These are phyloP conservation scores for Cercospora sp. DNA, from an alignment of 2,329 filamentous ascomycete genomes.

Conservation along the genomic window DNA sequence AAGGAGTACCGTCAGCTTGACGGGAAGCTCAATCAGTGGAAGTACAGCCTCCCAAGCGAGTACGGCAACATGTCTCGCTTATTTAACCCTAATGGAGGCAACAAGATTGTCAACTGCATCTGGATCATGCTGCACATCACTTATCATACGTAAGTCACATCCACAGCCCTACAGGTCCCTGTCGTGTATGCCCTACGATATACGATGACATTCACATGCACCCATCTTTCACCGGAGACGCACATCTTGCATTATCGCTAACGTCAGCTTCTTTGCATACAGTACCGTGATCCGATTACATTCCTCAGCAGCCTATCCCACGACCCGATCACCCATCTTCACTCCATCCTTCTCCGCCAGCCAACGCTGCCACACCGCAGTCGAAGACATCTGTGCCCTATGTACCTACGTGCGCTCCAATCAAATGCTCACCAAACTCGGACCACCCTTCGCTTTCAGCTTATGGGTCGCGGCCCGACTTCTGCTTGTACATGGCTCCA, in stretches of 20 bases:
- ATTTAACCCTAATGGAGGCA: slow-evolving; percentile 61
- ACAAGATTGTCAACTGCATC: slow-evolving; percentile 72
- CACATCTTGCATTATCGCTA: slow-evolving; percentile 17
- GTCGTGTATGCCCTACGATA: neutral
- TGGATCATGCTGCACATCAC: slow-evolving; percentile 92
- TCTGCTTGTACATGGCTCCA: slow-evolving; percentile 84
- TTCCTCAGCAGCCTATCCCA: slow-evolving; percentile 89
- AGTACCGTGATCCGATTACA: slow-evolving; percentile 83
- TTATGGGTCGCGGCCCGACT: slow-evolving; percentile 88
- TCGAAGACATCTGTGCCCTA: slow-evolving; percentile 76
- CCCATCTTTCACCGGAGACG: slow-evolving; percentile 7
- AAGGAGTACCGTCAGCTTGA: slow-evolving; percentile 82
- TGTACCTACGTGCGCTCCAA: slow-evolving; percentile 76
- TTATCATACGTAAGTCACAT: slow-evolving; percentile 70
- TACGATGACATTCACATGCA: neutral
- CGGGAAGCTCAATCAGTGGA: slow-evolving; percentile 76
- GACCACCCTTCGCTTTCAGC: slow-evolving; percentile 87
- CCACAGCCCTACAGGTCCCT: neutral
- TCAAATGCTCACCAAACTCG: slow-evolving; percentile 73
- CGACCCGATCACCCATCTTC: slow-evolving; percentile 83
- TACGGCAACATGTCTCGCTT: slow-evolving; percentile 82
- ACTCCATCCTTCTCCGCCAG: slow-evolving; percentile 83
- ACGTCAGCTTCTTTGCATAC: slow-evolving; percentile 24
- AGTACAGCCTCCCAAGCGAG: slow-evolving; percentile 76
- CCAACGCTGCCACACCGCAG: slow-evolving; percentile 78